Percentiles rank a stretch among this genome's conserved stretches.
These are phyloP conservation scores for Discostella stelligera DNA, from an alignment of 352 stramenopile genomes.

Conservation along the genomic window DNA sequence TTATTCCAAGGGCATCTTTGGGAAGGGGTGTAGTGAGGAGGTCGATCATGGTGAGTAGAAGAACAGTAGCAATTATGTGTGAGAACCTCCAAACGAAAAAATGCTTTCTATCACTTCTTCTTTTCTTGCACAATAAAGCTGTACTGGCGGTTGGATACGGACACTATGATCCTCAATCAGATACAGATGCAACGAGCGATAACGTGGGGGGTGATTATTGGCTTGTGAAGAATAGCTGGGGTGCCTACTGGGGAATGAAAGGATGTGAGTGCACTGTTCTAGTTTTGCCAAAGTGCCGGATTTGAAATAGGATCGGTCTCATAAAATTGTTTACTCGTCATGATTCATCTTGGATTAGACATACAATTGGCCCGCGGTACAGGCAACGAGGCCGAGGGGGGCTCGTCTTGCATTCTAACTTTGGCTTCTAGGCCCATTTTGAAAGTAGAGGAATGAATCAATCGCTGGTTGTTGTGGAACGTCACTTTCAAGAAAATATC, in stretches of 20 bases:
- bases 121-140: neutral
- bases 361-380: constrained; percentile 33
- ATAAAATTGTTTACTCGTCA: neutral
- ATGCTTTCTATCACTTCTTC: too few species aligned
- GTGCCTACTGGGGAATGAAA: constrained; percentile 28
- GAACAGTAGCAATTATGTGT: too few species aligned
- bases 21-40: constrained; percentile 30
- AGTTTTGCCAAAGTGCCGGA: neutral
- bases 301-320: neutral
- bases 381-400: constrained; percentile 34
- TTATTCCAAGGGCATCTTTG: constrained; percentile 89
- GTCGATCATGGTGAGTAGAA: constrained; percentile 67
- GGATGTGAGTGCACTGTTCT: constrained; percentile 29
- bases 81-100: too few species aligned
- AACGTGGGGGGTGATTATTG: constrained; percentile 29
- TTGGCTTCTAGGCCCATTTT: constrained; percentile 39
- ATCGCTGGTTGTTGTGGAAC: neutral
- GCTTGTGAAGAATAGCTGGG: constrained; percentile 43
- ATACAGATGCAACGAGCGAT: constrained; percentile 15
- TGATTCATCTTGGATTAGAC: constrained; percentile 5
- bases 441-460: constrained; percentile 20
- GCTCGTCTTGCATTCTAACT: constrained; percentile 34
- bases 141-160: constrained; percentile 93
- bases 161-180: constrained; percentile 37
- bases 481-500: too few species aligned